phyloP scores from a whole-genome alignment of 148 eudicot species.

The Chenopodium suecicum region DNA sequence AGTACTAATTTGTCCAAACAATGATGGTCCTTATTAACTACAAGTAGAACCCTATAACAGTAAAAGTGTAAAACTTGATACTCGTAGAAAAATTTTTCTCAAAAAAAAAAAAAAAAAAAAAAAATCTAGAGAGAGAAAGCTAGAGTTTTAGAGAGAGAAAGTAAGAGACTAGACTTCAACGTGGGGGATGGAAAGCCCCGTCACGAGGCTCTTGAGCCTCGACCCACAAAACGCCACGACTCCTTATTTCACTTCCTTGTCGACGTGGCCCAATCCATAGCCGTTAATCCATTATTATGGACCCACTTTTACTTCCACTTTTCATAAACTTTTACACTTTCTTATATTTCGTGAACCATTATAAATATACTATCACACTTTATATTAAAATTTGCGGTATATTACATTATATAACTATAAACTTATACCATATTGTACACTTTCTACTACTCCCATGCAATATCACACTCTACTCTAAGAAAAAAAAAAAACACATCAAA shows the following conservation, averaged over 20 bases:
- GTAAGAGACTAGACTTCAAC: slow-evolving; percentile 21
- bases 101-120: too few relatives aligned
- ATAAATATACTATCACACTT: not conserved
- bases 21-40: too few relatives aligned
- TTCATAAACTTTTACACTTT: not conserved
- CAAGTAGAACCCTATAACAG: too few relatives aligned
- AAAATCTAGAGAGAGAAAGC: not conserved
- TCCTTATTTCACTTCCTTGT: not conserved
- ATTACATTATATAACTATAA: not conserved
- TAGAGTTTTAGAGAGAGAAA: not conserved
- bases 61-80: too few relatives aligned
- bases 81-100: too few relatives aligned
- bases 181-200: slow-evolving; percentile 45
- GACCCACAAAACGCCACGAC: slow-evolving; percentile 50
- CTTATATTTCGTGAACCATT: not conserved
- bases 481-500: too few relatives aligned
- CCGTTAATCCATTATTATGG: slow-evolving; percentile 20
- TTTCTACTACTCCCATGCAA: slow-evolving; percentile 11
- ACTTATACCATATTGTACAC: not conserved
- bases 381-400: not conserved
- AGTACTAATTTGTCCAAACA: too few relatives aligned
- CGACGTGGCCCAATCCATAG: slow-evolving; percentile 39
- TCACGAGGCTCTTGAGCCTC: slow-evolving; percentile 37
- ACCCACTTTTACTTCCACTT: slow-evolving; percentile 1
- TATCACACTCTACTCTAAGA: not conserved